Conservation (phyloP, 2,329 filamentous ascomycete species). For the Fusarium tricinctum region DNA sequence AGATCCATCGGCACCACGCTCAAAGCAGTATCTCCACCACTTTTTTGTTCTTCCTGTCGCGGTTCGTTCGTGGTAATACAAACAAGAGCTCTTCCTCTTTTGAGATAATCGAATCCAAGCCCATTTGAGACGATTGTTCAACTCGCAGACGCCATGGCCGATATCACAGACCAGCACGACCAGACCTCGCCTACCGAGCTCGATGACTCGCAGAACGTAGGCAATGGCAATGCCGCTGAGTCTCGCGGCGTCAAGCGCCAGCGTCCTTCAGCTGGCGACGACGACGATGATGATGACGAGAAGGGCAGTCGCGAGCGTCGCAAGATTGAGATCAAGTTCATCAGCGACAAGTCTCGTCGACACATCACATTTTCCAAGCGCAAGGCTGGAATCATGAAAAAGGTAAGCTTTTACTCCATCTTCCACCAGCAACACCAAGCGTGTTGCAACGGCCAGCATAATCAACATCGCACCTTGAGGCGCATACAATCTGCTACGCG, state of each 20-base stretch:
- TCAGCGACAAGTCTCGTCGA: constrained; percentile 98
- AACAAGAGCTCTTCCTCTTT: constrained; percentile 48
- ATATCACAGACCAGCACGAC: constrained; percentile 83
- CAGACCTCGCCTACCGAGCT: constrained; percentile 80
- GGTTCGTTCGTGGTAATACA: constrained; percentile 56
- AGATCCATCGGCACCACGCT: constrained; percentile 75
- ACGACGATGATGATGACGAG: constrained; percentile 97
- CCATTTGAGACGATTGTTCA: constrained; percentile 42
- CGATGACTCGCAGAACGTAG: constrained; percentile 78
- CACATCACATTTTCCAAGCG: constrained; percentile 99
- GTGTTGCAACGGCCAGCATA: constrained; percentile 5
- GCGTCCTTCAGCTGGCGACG: constrained; percentile 85
- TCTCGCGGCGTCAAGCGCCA: constrained; percentile 90
- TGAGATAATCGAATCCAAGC: constrained; percentile 46
- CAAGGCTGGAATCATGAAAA: constrained; percentile 99
- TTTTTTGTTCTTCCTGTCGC: constrained; percentile 61
- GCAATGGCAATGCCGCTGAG: constrained; percentile 81
- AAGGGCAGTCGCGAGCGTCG: constrained; percentile 97
- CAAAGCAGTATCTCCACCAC: constrained; percentile 75
- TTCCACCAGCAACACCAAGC: constrained; percentile 10
- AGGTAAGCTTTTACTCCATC: constrained; percentile 72
- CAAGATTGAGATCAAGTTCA: constrained; percentile 99
- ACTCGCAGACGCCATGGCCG: constrained; percentile 71
- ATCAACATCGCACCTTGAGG: not conserved
- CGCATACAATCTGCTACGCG: constrained; percentile 14